Base-by-base conservation (phyloP, 768 basidiomycete species). In the Panaeolus papilionaceus region DNA sequence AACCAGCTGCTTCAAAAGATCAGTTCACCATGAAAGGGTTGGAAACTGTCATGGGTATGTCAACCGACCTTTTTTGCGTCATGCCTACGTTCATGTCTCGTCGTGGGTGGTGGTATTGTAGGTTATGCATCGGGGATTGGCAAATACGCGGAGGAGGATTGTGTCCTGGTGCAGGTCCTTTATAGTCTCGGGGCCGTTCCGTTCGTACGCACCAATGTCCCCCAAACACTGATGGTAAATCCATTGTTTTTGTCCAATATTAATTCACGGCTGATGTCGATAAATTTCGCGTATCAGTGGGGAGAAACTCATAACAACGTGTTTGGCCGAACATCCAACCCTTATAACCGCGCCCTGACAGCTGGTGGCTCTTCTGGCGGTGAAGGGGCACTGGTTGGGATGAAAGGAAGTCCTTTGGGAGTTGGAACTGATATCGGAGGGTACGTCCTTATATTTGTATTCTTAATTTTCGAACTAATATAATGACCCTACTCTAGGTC, bases 41-140 rank as follows among this genome's bases (percentile, higher is more conserved):
- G 11, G 92, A 93, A 73, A 86, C 89, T 0, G 88, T 86, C 0
- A 89, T 92, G 82, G 91, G 89, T 86, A 74, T 33, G 73, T 54
- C 0, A 20, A 23, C 23, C 9, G 23, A 26, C 16, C 14, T 16
- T 23, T 7, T 11, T 42, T 37, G 7, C 14, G 26, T 2, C 23
- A 16, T 38, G 37, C 38, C 49, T 23, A 51, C 2, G 40, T 38
- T 61, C 49, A 39, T 28, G 38, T 54, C 47, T 42, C 8, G 58
- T 44, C 37, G 33, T 14, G 23, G 33, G 3, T 26, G 16, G 18
- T 45, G 2, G 33, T 33, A 33, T 33, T 33, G 8, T 33, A 89
- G 91, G 92, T 2, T 94, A 93, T 72, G 89, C 89, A 8, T 89
- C 90, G 3, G 91, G 88, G 88, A 82, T 93, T 33, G 91, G 88